Conservation (phyloP, 2,329 filamentous ascomycete species). For the Neopestalotiopsis sp. region DNA sequence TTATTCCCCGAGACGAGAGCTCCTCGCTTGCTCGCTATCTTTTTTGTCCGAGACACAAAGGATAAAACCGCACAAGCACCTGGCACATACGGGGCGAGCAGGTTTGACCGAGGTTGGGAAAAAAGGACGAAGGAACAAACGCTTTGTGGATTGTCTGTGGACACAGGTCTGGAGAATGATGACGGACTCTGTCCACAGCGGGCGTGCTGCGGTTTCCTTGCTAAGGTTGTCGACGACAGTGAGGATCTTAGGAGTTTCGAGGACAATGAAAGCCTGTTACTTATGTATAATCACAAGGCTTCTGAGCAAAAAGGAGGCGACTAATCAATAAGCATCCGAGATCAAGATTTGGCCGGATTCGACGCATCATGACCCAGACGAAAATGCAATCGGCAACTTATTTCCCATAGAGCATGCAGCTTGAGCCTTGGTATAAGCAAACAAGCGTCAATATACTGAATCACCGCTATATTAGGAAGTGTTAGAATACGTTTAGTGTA, state of each 20-base stretch:
- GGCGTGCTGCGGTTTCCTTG: not conserved
- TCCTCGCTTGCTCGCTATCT: not conserved
- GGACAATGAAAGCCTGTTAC: not conserved
- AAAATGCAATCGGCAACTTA: not conserved
- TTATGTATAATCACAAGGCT: not conserved
- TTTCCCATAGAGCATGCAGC: not conserved
- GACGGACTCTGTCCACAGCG: not conserved
- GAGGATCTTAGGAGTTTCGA: not conserved
- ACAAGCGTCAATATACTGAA: not conserved
- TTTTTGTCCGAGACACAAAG: not conserved
- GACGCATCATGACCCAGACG: not conserved
- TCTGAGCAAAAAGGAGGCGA: not conserved
- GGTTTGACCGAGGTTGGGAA: not conserved
- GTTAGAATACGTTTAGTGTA: not conserved
- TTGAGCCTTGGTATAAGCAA: not conserved
- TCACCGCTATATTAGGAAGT: not conserved
- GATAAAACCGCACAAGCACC: not conserved
- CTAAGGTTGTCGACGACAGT: not conserved
- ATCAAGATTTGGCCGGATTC: not conserved
- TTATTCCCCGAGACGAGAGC: not conserved
- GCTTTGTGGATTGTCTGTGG: slow-evolving; percentile 3
- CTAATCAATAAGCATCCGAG: not conserved
- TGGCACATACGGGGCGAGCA: not conserved
- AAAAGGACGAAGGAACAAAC: not conserved
- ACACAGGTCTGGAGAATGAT: not conserved